Evolutionary conservation across 371 early-diverging fungal species (phyloP).

Genomic region (Sporodiniella umbellata): DNA sequence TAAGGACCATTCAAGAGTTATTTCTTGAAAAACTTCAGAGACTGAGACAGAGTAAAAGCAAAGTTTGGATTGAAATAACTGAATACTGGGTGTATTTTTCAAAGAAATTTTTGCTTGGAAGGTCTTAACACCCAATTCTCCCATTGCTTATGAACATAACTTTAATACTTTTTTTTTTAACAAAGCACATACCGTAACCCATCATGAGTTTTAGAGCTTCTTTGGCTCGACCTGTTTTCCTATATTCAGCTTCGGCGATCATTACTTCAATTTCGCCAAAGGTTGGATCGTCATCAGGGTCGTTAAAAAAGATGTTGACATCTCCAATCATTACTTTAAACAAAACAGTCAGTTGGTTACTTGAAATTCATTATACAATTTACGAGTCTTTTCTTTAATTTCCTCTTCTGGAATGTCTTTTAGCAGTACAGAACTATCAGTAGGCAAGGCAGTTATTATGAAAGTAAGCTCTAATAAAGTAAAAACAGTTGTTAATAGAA

Average conservation of each 20-base stretch:
- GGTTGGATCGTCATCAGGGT: conserved; percentile 61
- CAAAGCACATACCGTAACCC: conserved; percentile 71
- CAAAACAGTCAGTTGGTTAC: background rate
- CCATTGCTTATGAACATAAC: conserved; percentile 29
- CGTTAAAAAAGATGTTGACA: conserved; percentile 90
- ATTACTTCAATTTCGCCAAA: conserved; percentile 91
- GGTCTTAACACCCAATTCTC: conserved; percentile 53
- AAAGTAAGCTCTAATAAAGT: conserved; percentile 66
- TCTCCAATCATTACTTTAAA: conserved; percentile 85
- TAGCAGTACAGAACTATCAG: conserved; percentile 4
- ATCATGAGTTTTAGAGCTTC: conserved; percentile 81
- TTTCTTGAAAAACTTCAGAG: conserved; percentile 74
- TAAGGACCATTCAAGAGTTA: conserved; percentile 59
- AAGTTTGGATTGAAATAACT: conserved; percentile 67
- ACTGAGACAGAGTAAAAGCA: conserved; percentile 64
- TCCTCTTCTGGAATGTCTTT: conserved; percentile 32
- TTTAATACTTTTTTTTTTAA: background rate
- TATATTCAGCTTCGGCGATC: conserved; percentile 77
- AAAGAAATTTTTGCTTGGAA: conserved; percentile 81
- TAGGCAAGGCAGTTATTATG: conserved; percentile 53
- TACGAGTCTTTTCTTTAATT: conserved; percentile 40
- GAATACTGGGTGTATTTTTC: conserved; percentile 67
- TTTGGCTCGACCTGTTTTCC: conserved; percentile 68
- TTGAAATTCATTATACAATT: background rate
- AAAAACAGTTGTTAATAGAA: background rate